These are phyloP conservation scores for Hypoxylon sp. DNA, from an alignment of 2,329 filamentous ascomycete species.

Conservation along the genomic window DNA sequence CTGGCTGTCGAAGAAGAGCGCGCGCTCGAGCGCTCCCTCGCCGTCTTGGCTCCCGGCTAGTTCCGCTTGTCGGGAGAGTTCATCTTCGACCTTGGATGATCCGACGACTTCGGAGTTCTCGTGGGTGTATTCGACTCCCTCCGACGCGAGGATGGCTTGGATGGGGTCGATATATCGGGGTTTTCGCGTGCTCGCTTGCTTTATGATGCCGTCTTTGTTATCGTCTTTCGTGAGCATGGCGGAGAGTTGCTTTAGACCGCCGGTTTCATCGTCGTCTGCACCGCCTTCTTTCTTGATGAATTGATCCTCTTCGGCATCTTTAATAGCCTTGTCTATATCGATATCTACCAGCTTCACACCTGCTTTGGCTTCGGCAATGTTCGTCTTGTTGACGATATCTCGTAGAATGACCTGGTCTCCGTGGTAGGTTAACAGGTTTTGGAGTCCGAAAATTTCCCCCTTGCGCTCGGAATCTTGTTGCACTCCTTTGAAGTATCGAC, in stretches of 20 bases:
- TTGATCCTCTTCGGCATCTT: conserved; percentile 58
- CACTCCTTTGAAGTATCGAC: conserved; percentile 94
- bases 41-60: conserved; percentile 58
- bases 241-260: conserved; percentile 77
- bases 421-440: conserved; percentile 86
- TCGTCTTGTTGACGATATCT: conserved; percentile 99
- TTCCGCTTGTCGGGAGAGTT: conserved; percentile 79
- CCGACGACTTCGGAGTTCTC: conserved; percentile 96
- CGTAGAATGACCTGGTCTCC: conserved; percentile 81
- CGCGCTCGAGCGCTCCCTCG: conserved; percentile 61
- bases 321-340: conserved; percentile 69
- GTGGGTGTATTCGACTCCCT: conserved; percentile 94
- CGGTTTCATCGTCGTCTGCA: conserved; percentile 67
- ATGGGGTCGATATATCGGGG: conserved; percentile 74
- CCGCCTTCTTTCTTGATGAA: conserved; percentile 57
- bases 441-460: conserved; percentile 91
- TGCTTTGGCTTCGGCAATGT: conserved; percentile 90
- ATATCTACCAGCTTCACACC: conserved; percentile 83
- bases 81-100: conserved; percentile 88
- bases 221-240: conserved; percentile 60
- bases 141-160: conserved; percentile 85
- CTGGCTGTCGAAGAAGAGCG: conserved; percentile 66
- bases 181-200: conserved; percentile 49
- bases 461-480: conserved; percentile 84
- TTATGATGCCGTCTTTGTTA: conserved; percentile 53